Evolutionary conservation across 768 basidiomycete genomes (phyloP), one percentile per base, ranked within the genome.

Genomic region (Lactarius deliciosus): DNA sequence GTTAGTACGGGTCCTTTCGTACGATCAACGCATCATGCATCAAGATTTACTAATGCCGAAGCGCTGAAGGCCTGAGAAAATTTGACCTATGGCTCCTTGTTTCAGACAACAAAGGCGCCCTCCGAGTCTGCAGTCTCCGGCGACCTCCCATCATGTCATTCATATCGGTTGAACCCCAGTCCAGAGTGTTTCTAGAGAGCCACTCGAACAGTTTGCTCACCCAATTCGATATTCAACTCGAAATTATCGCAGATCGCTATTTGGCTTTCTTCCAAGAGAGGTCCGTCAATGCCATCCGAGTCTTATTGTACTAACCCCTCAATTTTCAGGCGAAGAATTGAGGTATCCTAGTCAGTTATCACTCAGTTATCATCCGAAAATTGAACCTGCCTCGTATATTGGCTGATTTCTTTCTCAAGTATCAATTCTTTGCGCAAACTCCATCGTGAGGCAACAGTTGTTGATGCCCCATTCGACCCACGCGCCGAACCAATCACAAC

Each of bases 231-330:
- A 47, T 10, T 11, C 45, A 47, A n/a, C n/a, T 47, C n/a, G 20
- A 22, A 47, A 47, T 47, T 8, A 47, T 47, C 10, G n/a, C n/a
- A 11, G 45, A 47, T 47, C 45, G 45, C 4, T 47, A 47, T 47
- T 47, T 47, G n/a, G 45, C n/a, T 47, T 47, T 47, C 45, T 47
- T 47, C 45, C n/a, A 47, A 47, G 45, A 47, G 10, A 47, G 45
- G 45, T 22, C 3, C 45, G 15, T 22, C 45, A 47, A 22, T 11
- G 0, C 22, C n/a, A 10, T 47, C 16, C 10, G 45, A 47, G 45
- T 47, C 45, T 22, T 47, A n/a, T 11, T 22, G n/a, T 9, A 22
- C n/a, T 47, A 11, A 47, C 10, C 10, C 0, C 9, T 22, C 45
- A 3, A 47, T 22, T n/a, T 22, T 47, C 45, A 47, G 45, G 45